These are phyloP conservation scores for Boletellus sp. DNA, from an alignment of 768 basidiomycete species.

Conservation along the genomic window DNA sequence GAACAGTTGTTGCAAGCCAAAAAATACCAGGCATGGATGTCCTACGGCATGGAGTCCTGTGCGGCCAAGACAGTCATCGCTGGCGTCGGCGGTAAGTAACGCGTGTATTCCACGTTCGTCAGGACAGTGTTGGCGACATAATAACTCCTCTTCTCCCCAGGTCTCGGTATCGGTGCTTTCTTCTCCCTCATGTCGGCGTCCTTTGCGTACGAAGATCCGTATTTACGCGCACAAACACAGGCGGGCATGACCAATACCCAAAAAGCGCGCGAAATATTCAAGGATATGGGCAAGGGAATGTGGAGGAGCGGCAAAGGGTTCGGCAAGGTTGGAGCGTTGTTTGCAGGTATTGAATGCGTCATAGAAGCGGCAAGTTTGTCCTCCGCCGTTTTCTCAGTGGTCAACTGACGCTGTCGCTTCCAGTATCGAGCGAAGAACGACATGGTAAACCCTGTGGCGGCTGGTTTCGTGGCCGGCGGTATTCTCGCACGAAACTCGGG, in stretches of 20 bases:
- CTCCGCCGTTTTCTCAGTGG: background rate
- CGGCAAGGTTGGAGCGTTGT: conserved; percentile 90
- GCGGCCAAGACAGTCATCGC: conserved; percentile 76
- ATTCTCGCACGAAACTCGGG: conserved; percentile 85
- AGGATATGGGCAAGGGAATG: conserved; percentile 94
- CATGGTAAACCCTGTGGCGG: conserved; percentile 83
- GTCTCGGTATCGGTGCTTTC: conserved; percentile 90
- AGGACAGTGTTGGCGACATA: conserved; percentile 5
- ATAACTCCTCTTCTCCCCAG: conserved; percentile 39
- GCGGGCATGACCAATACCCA: conserved; percentile 59
- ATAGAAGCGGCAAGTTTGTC: conserved; percentile 78
- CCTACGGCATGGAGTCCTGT: conserved; percentile 80
- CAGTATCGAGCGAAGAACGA: conserved; percentile 97
- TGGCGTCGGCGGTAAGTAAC: conserved; percentile 71
- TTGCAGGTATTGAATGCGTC: conserved; percentile 93
- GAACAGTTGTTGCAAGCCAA: conserved; percentile 60
- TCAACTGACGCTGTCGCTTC: background rate
- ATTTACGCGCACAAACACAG: conserved; percentile 62
- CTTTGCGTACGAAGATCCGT: conserved; percentile 92
- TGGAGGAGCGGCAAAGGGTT: conserved; percentile 88
- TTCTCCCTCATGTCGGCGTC: conserved; percentile 95
- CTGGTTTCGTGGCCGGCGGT: conserved; percentile 86
- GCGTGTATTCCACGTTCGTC: background rate
- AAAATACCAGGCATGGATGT: conserved; percentile 73
- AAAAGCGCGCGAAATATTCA: conserved; percentile 82